These are phyloP conservation scores for Heliocybe sulcata DNA, from an alignment of 1,284 basidiomycete genomes.

Conservation along the genomic window DNA sequence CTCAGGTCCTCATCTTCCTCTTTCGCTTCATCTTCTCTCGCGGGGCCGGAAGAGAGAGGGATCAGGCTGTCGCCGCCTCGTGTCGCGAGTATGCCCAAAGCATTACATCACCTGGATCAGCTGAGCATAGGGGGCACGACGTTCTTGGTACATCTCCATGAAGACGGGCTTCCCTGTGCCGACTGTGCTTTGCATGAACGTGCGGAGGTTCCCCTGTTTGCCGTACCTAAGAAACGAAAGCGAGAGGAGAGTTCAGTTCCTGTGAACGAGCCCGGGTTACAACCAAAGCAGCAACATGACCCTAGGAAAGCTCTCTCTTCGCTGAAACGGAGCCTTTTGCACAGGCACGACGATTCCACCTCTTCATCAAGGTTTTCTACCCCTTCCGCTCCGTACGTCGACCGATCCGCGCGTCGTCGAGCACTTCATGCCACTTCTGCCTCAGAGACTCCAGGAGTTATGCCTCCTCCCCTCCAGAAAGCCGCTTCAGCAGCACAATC, in stretches of 20 bases:
- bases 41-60: constrained; percentile 16
- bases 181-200: constrained; percentile 43
- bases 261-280: constrained; percentile 9
- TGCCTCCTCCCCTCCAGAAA: neutral
- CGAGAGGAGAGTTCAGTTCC: constrained; percentile 15
- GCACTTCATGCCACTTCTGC: constrained; percentile 43
- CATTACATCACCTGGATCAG: constrained; percentile 53
- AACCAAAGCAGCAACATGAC: constrained; percentile 23
- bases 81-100: constrained; percentile 58
- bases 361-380: constrained; percentile 2
- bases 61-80: constrained; percentile 55
- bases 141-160: constrained; percentile 64
- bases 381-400: constrained; percentile 36
- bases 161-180: constrained; percentile 47
- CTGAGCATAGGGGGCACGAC: constrained; percentile 62
- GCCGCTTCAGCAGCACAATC: constrained; percentile 3
- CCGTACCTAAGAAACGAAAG: constrained; percentile 27
- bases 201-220: constrained; percentile 56
- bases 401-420: constrained; percentile 63
- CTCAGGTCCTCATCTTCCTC: constrained; percentile 25
- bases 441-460: constrained; percentile 31
- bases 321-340: constrained; percentile 54
- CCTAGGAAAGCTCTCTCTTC: constrained; percentile 53
- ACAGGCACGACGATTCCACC: constrained; percentile 28
- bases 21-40: constrained; percentile 3